Base-by-base conservation (phyloP, 345 rosid genomes). In the Lepidium africanum region DNA sequence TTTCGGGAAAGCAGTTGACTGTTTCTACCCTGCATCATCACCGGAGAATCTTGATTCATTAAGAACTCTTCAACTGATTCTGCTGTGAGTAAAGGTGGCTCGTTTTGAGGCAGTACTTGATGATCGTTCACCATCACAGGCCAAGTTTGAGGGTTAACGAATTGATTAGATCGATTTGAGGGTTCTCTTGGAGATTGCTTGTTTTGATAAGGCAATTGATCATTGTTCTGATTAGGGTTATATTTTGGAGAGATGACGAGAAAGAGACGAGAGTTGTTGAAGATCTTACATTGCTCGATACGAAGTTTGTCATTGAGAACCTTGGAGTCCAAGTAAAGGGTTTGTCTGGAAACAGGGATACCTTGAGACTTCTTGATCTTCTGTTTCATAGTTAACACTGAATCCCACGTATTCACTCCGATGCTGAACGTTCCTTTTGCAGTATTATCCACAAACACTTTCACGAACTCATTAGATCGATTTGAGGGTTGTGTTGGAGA, bases 321-420 rank as follows among this genome's bases (percentile, higher is more conserved):
- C 8, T 67, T 70, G 61, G 79, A 86, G 6, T 87, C 58, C 80
- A 87, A 85, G 48, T 79, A 62, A 47, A 87, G 79, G 50, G 81
- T 83, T 76, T 92, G 96, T 19, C 40, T 56, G 30, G 71, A 39
- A 3, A 83, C 35, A 17, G 93, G 84, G 4, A 89, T 79, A 6
- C 79, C 73, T 10, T 77, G 85, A 80, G 69, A 76, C 52, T 78
- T 86, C 5, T 81, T 75, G n/a, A 92, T 76, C 68, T 86, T 85
- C 59, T 79, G 79, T 74, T 90, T 90, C 83, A 90, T 85, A 49
- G 81, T 86, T 0, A 77, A 76, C 35, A 90, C 78, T 1, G 86
- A 83, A 46, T 90, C 96, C 8, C 71, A 78, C 75, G 19, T 80
- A 40, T 81, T 80, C 36, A 90, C 58, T 81, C 86, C 88, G 6